Percentiles rank a stretch among this genome's conserved stretches.
phyloP scores from a whole-genome alignment of 768 basidiomycete species.

The Baorangia bicolor region DNA sequence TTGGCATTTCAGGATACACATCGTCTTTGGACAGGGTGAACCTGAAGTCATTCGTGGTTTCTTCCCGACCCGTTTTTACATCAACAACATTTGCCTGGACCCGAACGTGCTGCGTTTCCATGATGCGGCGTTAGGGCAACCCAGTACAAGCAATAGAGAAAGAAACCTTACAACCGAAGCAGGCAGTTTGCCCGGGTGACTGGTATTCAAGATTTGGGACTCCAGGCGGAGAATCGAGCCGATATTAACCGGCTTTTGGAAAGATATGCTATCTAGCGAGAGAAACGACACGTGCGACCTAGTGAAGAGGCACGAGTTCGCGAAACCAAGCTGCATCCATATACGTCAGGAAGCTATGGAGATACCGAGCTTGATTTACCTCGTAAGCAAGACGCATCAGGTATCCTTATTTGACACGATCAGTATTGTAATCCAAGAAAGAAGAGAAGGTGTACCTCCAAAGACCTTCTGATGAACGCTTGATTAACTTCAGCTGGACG shows the following conservation, averaged over 20 bases:
- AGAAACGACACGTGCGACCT: constrained; percentile 66
- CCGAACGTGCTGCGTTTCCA: constrained; percentile 55
- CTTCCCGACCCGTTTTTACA: constrained; percentile 59
- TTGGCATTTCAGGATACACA: constrained; percentile 31
- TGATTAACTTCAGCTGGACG: neutral
- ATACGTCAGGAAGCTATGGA: neutral
- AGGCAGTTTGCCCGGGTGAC: constrained; percentile 30
- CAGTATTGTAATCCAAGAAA: neutral
- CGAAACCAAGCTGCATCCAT: constrained; percentile 60
- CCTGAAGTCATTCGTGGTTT: constrained; percentile 72
- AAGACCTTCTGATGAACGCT: constrained; percentile 84
- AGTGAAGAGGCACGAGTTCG: constrained; percentile 69
- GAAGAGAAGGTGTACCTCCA: constrained; percentile 47
- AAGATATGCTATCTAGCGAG: constrained; percentile 77
- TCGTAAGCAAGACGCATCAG: constrained; percentile 72
- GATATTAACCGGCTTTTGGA: constrained; percentile 78
- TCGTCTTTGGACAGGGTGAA: constrained; percentile 66
- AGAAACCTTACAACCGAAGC: constrained; percentile 52
- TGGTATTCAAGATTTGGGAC: constrained; percentile 65
- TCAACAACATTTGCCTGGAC: constrained; percentile 74
- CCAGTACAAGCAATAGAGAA: neutral
- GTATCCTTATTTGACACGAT: constrained; percentile 36
- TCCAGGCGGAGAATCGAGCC: constrained; percentile 77
- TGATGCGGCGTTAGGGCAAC: neutral
- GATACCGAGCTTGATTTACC: constrained; percentile 33